A percentile compares a stretch with the other conserved stretches of the same genome.
Evolutionary conservation across 257 asterid genomes (phyloP).

Genomic region (Solanum pimpinellifolium): DNA sequence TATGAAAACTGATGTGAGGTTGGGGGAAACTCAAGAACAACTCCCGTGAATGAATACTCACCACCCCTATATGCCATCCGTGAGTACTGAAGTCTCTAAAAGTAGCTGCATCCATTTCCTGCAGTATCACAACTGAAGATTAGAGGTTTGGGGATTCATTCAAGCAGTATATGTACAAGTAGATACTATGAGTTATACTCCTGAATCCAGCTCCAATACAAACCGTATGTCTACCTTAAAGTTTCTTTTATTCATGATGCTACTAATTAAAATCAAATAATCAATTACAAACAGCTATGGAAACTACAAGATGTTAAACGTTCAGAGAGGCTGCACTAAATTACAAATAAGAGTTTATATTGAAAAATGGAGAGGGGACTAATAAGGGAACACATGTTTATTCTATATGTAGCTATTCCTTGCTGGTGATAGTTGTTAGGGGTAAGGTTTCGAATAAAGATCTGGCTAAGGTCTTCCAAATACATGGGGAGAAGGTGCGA

Average conservation of each 20-base stretch:
- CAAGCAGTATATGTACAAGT: not conserved
- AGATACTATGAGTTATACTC: not conserved
- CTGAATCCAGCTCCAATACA: not conserved
- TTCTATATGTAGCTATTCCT: not conserved
- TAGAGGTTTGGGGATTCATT: not conserved
- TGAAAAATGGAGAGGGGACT: not conserved
- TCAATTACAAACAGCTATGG: not conserved
- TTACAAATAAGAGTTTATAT: not conserved
- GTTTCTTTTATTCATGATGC: not conserved
- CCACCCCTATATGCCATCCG: constrained; percentile 91
- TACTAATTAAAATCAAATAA: not conserved
- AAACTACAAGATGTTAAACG: not conserved
- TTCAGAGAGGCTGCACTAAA: not conserved
- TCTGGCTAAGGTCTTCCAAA: not conserved
- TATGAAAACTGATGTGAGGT: not conserved
- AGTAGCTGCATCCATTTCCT: constrained; percentile 85
- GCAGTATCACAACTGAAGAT: constrained; percentile 1
- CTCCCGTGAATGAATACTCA: constrained; percentile 11
- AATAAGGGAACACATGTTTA: not conserved
- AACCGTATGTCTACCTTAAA: not conserved
- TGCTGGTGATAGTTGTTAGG: not conserved
- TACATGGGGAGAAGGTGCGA: not conserved
- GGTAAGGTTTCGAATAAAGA: not conserved
- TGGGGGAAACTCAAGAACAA: not conserved
- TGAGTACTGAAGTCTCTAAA: constrained; percentile 53